Conservation (phyloP, 345 rosid genomes). For the Streptanthus diversifolius region DNA sequence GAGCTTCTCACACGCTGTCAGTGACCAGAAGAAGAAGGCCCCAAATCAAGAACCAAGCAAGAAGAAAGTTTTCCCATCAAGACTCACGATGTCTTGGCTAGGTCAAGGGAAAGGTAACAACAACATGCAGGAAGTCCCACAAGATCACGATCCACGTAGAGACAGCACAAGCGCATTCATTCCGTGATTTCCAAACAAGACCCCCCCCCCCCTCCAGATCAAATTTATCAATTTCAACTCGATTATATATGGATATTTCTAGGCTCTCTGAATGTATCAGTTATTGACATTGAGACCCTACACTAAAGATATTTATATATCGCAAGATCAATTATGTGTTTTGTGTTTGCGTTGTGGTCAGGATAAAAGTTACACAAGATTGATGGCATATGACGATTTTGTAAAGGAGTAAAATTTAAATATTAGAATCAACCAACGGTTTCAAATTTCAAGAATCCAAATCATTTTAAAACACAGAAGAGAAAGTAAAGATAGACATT, state of each 20-base stretch:
- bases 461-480: not conserved
- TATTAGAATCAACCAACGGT: not conserved
- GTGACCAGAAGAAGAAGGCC: slow-evolving; percentile 30
- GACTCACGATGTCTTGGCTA: slow-evolving; percentile 31
- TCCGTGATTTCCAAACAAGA: slow-evolving; percentile 1
- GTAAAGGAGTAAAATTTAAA: not conserved
- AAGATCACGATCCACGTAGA: slow-evolving; percentile 27
- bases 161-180: slow-evolving; percentile 33
- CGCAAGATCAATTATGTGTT: not conserved
- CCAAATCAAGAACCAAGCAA: slow-evolving; percentile 22
- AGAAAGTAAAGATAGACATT: slow-evolving; percentile 24
- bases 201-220: not conserved
- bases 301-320: not conserved
- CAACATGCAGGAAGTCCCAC: slow-evolving; percentile 8
- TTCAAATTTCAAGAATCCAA: not conserved
- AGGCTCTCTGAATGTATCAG: not conserved
- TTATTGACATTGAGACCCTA: slow-evolving; percentile 16
- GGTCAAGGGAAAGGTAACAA: slow-evolving; percentile 31
- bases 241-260: slow-evolving; percentile 2
- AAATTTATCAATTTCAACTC: not conserved
- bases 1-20: slow-evolving; percentile 33
- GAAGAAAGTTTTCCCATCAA: slow-evolving; percentile 28
- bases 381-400: slow-evolving; percentile 3
- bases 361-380: not conserved
- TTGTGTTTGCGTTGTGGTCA: slow-evolving; percentile 18